Conservation (phyloP, 202 grass and related monocot genomes). For the Cymbopogon flexuosus region DNA sequence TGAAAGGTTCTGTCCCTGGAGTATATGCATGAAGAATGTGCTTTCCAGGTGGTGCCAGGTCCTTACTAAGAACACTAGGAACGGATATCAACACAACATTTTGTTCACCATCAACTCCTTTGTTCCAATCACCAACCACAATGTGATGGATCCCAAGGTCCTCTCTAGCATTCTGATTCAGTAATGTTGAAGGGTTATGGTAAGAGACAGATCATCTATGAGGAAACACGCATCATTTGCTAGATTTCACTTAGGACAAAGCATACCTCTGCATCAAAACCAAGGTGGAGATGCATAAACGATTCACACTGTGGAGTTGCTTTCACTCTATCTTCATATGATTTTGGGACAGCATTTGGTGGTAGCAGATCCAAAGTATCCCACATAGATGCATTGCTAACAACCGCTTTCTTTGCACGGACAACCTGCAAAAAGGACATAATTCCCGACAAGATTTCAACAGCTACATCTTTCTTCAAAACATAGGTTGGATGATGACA, state of each 20-base stretch:
- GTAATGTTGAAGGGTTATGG: slow-evolving; percentile 5
- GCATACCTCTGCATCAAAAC: slow-evolving; percentile 68
- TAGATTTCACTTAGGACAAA: background rate
- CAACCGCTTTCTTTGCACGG: slow-evolving; percentile 85
- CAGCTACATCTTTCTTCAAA: slow-evolving; percentile 22
- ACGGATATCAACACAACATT: slow-evolving; percentile 91
- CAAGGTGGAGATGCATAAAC: slow-evolving; percentile 95
- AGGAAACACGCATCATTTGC: slow-evolving; percentile 3
- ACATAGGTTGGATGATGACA: slow-evolving; percentile 30
- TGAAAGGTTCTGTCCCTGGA: slow-evolving; percentile 78
- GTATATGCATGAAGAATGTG: slow-evolving; percentile 95
- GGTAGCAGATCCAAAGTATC: slow-evolving; percentile 84
- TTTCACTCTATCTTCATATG: slow-evolving; percentile 69
- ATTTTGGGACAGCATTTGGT: slow-evolving; percentile 53
- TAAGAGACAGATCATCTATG: background rate
- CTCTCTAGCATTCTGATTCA: slow-evolving; percentile 57
- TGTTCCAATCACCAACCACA: slow-evolving; percentile 85
- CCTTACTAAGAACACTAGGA: slow-evolving; percentile 69
- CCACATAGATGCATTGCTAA: slow-evolving; percentile 95
- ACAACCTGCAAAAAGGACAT: slow-evolving; percentile 56
- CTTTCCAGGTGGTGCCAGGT: slow-evolving; percentile 73
- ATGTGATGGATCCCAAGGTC: slow-evolving; percentile 96
- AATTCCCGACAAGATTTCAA: slow-evolving; percentile 33
- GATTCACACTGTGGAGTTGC: slow-evolving; percentile 88
- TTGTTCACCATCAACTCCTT: slow-evolving; percentile 81